Base-by-base conservation (phyloP, 768 basidiomycete genomes). In the Gloeostereum incarnatum region DNA sequence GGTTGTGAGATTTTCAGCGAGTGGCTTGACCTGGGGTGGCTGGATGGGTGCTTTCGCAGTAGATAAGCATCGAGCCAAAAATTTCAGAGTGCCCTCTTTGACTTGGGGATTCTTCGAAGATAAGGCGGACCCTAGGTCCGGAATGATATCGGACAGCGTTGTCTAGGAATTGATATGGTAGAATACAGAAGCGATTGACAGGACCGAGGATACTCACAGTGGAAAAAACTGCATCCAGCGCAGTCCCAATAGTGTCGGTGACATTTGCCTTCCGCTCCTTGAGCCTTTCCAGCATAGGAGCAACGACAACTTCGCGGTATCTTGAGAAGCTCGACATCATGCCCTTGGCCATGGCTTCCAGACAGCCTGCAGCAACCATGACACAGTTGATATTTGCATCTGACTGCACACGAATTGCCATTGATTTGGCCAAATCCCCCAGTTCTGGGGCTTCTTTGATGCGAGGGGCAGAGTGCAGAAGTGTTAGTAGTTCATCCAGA, bases 361-460 rank as follows among this genome's bases (percentile, higher is more conserved):
- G 59, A 47, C 90, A 82, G 23, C 75, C 75, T 9, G 92, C 85
- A 0, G 92, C 91, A 20, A 78, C 71, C 48, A 88, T 85, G 35
- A 99, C 96, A 55, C 93, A 97, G 48, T 88, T 89, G 51, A 99
- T 81, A 58, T 98, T 99, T 21, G 91, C 82, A 55, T 99, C 96
- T 43, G 73, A 74, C 39, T 87, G 78, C 49, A 96, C 79, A 42
- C 91, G 79, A 14, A 69, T 63, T 0, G 88, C 89, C 13, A 99
- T 61, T 2, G 83, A 78, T 48, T 76, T 81, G 6, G 77, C 67
- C 14, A 96, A 61, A 21, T 92, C 86, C 3, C 69, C 75, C 3
- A 96, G 66, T 51, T 87, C 87, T 5, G 81, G 63, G 2, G 79
- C 68, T 49, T 94, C 91, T 49, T 79, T 79, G 49, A 97, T 84